Conservation (phyloP, 257 asterid genomes). For the Oldenlandia corymbosa region DNA sequence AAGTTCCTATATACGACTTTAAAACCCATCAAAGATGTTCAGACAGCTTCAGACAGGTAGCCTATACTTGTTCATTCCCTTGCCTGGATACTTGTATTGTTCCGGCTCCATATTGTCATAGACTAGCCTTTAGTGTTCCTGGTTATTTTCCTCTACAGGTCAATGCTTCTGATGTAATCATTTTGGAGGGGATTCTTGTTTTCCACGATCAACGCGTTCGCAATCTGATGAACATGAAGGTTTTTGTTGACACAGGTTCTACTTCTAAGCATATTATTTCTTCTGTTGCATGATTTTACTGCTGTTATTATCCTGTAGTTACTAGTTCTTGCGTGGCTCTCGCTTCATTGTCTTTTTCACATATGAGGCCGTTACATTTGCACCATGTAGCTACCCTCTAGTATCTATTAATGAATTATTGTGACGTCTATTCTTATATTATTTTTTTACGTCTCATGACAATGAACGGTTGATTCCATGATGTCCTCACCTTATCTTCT, state of each 20-base stretch:
- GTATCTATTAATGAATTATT: background rate
- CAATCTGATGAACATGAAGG: conserved; percentile 93
- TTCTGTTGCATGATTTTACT: background rate
- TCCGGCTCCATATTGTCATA: background rate
- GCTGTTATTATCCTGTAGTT: background rate
- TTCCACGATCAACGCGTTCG: conserved; percentile 94
- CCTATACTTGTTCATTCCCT: background rate
- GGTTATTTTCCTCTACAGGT: conserved; percentile 45
- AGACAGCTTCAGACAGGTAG: conserved; percentile 90
- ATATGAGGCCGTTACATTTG: too few relatives aligned
- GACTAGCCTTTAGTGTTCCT: background rate
- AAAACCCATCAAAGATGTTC: conserved; percentile 84
- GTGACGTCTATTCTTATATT: background rate
- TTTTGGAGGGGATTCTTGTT: conserved; percentile 94
- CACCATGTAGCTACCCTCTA: too few relatives aligned
- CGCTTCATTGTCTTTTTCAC: background rate
- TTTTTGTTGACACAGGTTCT: conserved; percentile 93
- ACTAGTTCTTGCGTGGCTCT: too few relatives aligned
- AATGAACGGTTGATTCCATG: background rate
- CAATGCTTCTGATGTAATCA: conserved; percentile 95
- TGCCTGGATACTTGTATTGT: background rate
- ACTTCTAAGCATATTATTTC: conserved; percentile 8
- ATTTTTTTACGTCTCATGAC: background rate
- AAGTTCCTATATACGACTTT: conserved; percentile 90
- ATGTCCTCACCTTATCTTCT: background rate